Base-by-base conservation (phyloP, 331 rosid genomes). In the Malus hybrid region DNA sequence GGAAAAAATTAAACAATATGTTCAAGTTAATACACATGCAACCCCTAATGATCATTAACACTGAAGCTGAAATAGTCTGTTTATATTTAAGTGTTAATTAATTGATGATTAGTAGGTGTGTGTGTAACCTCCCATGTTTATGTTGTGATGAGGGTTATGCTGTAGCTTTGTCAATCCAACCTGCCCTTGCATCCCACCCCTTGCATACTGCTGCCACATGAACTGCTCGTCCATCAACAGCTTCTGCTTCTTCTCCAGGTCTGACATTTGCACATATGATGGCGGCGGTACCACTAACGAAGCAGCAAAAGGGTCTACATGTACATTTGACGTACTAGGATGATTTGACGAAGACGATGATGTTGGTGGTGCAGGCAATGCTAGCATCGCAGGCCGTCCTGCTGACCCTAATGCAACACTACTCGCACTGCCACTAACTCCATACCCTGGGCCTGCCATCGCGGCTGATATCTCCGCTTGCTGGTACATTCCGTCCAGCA, bases 211-310 rank as follows among this genome's bases (percentile, higher is more conserved):
- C 70, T 92, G 97, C 99, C 99, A 95, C 89, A 92, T 74, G 12
- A 86, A 3, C 50, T 95, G 96, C 73, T 95, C 99, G 68, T 89
- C 92, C 83, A 83, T 50, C 74, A 95, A 62, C 52, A 90, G 29
- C 78, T 80, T 90, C 83, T 92, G 97, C 68, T 90, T 95, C 79
- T 79, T 90, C 87, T 92, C 97, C 88, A 95, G 81, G 76, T 95
- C 97, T 13, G 97, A 86, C 93, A 95, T 95, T 82, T 95, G 99
- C 77, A 95, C 96, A 13, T 89, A 95, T 0, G 96, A 4, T 0
- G 97, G 97, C 1, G 99, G 93, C 2, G 97, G 90, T 66, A 95
- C 89, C 0, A 75, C 64, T 70, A 89, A 10, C 14, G 99, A 95
- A 1, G 99, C 97, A 0, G 97, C 89, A 61, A 95, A 95, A 0